A percentile compares a stretch with the other conserved stretches of the same genome.
Conservation (phyloP, 495 filamentous ascomycete genomes). For the Xylaria curta region DNA sequence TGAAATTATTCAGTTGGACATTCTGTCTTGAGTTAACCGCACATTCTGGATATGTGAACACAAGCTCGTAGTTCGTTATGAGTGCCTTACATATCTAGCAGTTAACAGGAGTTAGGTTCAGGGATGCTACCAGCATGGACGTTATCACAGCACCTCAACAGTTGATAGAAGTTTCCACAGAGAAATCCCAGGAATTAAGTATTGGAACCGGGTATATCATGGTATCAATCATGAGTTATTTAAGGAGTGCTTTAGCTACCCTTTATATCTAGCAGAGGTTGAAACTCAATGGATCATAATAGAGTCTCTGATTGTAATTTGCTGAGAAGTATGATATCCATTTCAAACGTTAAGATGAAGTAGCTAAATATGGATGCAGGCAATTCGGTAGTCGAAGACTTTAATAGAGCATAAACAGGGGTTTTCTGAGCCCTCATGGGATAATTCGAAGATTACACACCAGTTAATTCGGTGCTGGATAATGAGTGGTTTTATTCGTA, state of each 20-base stretch:
- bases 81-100: too few species aligned
- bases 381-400: not conserved
- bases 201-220: not conserved
- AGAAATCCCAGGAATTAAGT: not conserved
- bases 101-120: not conserved
- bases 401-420: not conserved
- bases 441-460: not conserved
- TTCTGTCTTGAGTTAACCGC: not conserved
- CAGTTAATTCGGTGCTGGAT: not conserved
- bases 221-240: not conserved
- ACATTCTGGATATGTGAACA: not conserved
- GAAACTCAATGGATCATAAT: not conserved
- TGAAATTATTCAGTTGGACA: not conserved
- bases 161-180: not conserved
- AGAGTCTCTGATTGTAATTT: not conserved
- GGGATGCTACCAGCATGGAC: not conserved
- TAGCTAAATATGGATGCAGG: not conserved
- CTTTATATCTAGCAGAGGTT: not conserved
- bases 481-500: not conserved
- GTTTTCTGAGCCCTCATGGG: not conserved
- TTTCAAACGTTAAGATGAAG: not conserved
- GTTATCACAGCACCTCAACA: not conserved
- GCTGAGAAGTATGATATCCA: not conserved
- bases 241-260: not conserved
- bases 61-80: too few species aligned